These are phyloP conservation scores for Septoria linicola DNA, from an alignment of 2,329 filamentous ascomycete genomes.

Conservation along the genomic window DNA sequence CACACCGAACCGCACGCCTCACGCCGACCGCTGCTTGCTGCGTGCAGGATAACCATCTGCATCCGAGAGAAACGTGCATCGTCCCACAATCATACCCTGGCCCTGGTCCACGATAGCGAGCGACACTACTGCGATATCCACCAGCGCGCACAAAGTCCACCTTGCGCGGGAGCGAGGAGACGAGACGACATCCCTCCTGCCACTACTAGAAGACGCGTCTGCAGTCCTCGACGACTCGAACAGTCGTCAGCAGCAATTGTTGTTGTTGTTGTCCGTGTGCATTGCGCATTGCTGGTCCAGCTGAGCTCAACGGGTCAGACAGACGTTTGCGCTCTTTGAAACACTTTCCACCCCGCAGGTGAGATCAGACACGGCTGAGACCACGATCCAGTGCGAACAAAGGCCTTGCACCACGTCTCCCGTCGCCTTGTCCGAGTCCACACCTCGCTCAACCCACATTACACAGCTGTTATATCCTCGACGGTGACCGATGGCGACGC, in stretches of 20 bases:
- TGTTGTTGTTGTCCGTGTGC: too few species aligned
- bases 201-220: slow-evolving; percentile 5
- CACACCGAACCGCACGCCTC: not conserved
- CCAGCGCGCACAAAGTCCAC: not conserved
- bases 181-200: not conserved
- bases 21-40: not conserved
- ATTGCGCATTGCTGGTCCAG: not conserved
- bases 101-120: too few species aligned
- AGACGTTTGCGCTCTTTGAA: not conserved
- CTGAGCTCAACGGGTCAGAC: not conserved
- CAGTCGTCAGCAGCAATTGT: too few species aligned
- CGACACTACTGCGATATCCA: not conserved
- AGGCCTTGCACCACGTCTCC: not conserved
- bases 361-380: not conserved
- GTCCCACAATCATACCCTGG: too few species aligned
- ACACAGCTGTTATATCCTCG: too few species aligned
- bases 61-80: too few species aligned
- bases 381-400: not conserved
- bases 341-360: not conserved
- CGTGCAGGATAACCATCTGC: too few species aligned
- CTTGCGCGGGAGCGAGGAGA: slow-evolving; percentile 10
- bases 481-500: slow-evolving; percentile 4
- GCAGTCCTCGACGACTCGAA: slow-evolving; percentile 1
- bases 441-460: too few species aligned
- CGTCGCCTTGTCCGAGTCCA: too few species aligned